These are phyloP conservation scores for Linum tenue DNA, from an alignment of 345 rosid species.

Conservation along the genomic window DNA sequence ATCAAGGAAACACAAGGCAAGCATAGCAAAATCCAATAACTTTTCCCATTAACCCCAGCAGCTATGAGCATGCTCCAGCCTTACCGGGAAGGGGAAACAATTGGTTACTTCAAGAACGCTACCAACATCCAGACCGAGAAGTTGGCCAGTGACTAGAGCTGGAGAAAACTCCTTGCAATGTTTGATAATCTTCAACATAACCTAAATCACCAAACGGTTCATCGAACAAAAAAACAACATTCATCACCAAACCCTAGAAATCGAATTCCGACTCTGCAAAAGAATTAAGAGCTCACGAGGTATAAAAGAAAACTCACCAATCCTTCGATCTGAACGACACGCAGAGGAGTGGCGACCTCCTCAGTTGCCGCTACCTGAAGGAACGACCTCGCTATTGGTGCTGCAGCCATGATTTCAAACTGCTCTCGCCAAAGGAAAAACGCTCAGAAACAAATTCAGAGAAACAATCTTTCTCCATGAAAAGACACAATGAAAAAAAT, in stretches of 20 bases:
- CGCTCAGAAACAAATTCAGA: no score
- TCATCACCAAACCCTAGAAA: not conserved
- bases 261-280: no score
- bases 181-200: slow-evolving; percentile 78
- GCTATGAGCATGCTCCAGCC: not conserved
- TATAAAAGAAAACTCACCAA: slow-evolving; percentile 35
- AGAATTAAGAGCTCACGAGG: not conserved
- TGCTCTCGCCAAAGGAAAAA: no score
- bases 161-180: slow-evolving; percentile 99
- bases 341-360: slow-evolving; percentile 78
- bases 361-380: slow-evolving; percentile 79
- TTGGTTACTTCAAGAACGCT: slow-evolving; percentile 97
- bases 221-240: not conserved
- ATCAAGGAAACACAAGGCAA: not conserved
- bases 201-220: slow-evolving; percentile 31
- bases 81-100: slow-evolving; percentile 95
- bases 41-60: no score
- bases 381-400: slow-evolving; percentile 59
- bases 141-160: slow-evolving; percentile 90
- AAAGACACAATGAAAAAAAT: no score
- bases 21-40: no score
- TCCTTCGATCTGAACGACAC: slow-evolving; percentile 98
- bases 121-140: slow-evolving; percentile 97
- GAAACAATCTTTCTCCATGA: no score
- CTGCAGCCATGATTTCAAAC: not conserved